These are phyloP conservation scores for Sclerotinia minor DNA, from an alignment of 2,329 filamentous ascomycete species.

Conservation along the genomic window DNA sequence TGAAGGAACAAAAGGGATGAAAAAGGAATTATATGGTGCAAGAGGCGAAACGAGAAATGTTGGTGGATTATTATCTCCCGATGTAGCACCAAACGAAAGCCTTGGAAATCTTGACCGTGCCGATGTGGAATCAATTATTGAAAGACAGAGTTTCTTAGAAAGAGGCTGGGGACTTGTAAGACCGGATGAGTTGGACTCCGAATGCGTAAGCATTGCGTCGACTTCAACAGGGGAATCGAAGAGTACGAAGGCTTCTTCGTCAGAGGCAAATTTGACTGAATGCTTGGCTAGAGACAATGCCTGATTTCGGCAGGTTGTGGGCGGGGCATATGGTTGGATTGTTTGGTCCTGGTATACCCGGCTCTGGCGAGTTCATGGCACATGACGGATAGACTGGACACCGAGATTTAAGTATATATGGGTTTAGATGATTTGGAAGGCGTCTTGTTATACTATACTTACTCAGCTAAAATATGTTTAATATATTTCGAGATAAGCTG, in stretches of 20 bases:
- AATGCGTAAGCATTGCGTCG: conserved; percentile 20
- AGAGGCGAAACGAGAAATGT: conserved; percentile 21
- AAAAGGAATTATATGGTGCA: conserved; percentile 21
- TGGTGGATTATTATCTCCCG: conserved; percentile 8
- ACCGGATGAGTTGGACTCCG: conserved; percentile 16
- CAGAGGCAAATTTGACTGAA: background rate
- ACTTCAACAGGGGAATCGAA: background rate
- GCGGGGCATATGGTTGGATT: background rate
- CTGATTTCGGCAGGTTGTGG: no score
- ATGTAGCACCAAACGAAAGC: background rate
- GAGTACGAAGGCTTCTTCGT: conserved; percentile 6
- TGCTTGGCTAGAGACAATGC: background rate
- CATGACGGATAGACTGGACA: background rate
- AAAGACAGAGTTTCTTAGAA: conserved; percentile 21
- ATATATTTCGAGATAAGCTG: background rate
- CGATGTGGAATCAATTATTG: conserved; percentile 16
- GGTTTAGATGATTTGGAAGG: background rate
- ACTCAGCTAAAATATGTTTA: background rate
- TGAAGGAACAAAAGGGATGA: conserved; percentile 22
- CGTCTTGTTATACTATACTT: background rate
- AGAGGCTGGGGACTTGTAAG: conserved; percentile 19
- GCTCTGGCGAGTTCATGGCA: background rate
- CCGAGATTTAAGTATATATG: background rate
- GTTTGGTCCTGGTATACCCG: background rate
- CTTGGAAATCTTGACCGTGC: conserved; percentile 1